phyloP scores from a whole-genome alignment of 169 alveolate species.

The Plasmodium inui region DNA sequence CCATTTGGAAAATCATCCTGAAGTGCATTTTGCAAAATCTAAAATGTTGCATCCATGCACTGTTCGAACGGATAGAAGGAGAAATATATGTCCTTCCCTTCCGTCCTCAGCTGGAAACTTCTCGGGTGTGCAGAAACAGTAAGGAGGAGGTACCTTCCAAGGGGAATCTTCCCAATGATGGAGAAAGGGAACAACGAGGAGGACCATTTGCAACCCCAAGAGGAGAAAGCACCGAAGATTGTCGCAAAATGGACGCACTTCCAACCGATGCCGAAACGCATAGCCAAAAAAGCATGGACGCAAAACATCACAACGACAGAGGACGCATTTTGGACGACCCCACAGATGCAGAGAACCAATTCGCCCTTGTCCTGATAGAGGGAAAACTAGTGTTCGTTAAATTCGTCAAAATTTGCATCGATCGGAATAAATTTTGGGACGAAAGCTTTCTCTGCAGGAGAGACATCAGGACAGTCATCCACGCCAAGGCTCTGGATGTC shows the following conservation, averaged over 20 bases:
- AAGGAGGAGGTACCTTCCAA: not conserved
- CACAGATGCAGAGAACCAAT: constrained; percentile 13
- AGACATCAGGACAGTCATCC: constrained; percentile 88
- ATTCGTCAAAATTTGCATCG: constrained; percentile 87
- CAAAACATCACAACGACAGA: not conserved
- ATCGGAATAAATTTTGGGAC: constrained; percentile 92
- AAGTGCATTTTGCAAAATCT: constrained; percentile 35
- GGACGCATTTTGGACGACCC: constrained; percentile 32
- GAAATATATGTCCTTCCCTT: constrained; percentile 49
- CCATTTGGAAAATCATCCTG: not conserved
- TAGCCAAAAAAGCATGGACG: not conserved
- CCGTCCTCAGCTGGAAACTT: not conserved
- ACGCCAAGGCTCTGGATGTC: constrained; percentile 79
- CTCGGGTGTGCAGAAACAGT: not conserved
- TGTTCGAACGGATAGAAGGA: constrained; percentile 60
- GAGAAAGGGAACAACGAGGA: not conserved
- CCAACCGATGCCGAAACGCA: not conserved
- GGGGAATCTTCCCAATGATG: not conserved
- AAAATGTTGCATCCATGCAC: constrained; percentile 27
- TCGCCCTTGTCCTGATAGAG: constrained; percentile 81
- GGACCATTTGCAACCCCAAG: not conserved
- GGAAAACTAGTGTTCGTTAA: constrained; percentile 87
- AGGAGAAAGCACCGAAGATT: not conserved
- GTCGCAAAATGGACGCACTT: not conserved
- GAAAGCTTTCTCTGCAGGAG: constrained; percentile 89